phyloP scores from a whole-genome alignment of 768 basidiomycete species.

The Grammothele lineata region DNA sequence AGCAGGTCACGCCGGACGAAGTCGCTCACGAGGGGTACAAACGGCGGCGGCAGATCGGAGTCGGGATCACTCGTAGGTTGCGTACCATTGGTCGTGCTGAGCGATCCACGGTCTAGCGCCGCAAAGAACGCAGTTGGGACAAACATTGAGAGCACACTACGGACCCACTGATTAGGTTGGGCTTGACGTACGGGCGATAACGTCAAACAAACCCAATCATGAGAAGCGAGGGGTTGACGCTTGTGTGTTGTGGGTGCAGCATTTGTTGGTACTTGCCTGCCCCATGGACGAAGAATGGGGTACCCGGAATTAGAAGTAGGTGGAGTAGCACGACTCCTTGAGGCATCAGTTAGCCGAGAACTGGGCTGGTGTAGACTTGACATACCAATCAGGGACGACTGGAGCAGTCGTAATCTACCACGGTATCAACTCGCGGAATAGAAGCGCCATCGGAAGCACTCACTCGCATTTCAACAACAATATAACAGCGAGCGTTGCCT shows the following conservation, averaged over 20 bases:
- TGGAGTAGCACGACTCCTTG: slow-evolving; percentile 66
- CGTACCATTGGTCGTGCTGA: neutral
- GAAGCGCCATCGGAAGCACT: slow-evolving; percentile 23
- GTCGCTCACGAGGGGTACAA: slow-evolving; percentile 35
- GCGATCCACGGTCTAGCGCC: slow-evolving; percentile 38
- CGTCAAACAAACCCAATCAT: slow-evolving; percentile 49
- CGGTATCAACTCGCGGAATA: slow-evolving; percentile 24
- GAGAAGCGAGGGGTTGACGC: slow-evolving; percentile 65
- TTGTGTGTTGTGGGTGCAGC: slow-evolving; percentile 55
- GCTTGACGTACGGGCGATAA: neutral
- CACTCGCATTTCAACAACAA: slow-evolving; percentile 65
- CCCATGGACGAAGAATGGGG: slow-evolving; percentile 63
- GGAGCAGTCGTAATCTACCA: slow-evolving; percentile 45
- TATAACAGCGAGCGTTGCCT: slow-evolving; percentile 66
- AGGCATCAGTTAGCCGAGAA: too few species aligned
- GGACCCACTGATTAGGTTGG: neutral
- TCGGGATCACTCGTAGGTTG: too few species aligned
- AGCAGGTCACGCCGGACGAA: slow-evolving; percentile 43
- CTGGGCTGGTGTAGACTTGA: too few species aligned
- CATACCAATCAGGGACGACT: slow-evolving; percentile 61
- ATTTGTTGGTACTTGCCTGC: slow-evolving; percentile 62
- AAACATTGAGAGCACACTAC: slow-evolving; percentile 56
- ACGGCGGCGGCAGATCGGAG: slow-evolving; percentile 17
- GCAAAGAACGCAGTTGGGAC: slow-evolving; percentile 68
- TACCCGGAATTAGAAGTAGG: slow-evolving; percentile 64